These are phyloP conservation scores for Ploettnerulaceae sp. DNA, from an alignment of 2,329 filamentous ascomycete genomes.

Conservation along the genomic window DNA sequence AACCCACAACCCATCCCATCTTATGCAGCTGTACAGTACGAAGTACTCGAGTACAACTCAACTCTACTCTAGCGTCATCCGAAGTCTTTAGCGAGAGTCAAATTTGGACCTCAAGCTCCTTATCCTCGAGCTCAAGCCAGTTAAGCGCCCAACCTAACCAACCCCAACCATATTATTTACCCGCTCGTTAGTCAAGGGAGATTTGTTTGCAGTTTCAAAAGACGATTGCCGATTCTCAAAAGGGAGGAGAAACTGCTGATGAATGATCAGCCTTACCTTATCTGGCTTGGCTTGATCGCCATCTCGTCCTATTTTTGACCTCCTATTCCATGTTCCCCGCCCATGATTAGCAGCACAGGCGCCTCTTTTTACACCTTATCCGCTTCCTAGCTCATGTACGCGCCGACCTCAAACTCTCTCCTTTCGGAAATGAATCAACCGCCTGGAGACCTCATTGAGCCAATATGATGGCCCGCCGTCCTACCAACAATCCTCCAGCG, in stretches of 20 bases:
- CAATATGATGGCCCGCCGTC: conserved; percentile 14
- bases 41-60: too few species aligned
- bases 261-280: conserved; percentile 3
- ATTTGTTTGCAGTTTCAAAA: conserved; percentile 7
- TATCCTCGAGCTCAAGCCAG: neutral
- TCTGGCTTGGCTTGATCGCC: neutral
- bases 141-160: neutral
- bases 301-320: conserved; percentile 6
- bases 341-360: conserved; percentile 1
- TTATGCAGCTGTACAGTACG: too few species aligned
- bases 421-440: conserved; percentile 16
- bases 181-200: conserved; percentile 2
- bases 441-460: conserved; percentile 11
- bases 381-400: conserved; percentile 15
- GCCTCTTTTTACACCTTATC: conserved; percentile 14
- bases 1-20: neutral
- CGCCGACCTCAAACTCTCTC: conserved; percentile 15
- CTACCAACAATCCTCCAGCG: conserved; percentile 11
- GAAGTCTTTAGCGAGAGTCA: conserved; percentile 2
- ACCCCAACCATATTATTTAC: conserved; percentile 10
- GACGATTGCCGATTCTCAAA: conserved; percentile 11
- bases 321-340: conserved; percentile 11
- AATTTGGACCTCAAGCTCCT: neutral
- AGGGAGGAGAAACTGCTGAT: neutral
- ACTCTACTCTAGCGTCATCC: neutral